Conservation (phyloP, 345 rosid species). For the Excoecaria cochinchinensis region DNA sequence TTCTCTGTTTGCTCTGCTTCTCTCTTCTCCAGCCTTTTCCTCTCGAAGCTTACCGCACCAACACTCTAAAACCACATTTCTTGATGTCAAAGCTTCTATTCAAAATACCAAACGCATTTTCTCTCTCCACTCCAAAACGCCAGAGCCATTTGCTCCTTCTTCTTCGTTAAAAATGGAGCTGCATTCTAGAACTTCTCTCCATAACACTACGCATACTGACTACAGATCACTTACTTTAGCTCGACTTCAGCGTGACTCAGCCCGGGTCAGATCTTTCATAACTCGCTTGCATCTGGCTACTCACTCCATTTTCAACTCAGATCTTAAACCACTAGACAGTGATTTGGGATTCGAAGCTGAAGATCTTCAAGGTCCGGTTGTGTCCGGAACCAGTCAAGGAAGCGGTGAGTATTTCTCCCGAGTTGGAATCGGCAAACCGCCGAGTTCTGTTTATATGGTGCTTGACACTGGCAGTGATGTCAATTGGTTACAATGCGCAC, state of each 20-base stretch:
- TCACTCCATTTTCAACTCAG: slow-evolving; percentile 35
- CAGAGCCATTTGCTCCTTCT: slow-evolving; percentile 4
- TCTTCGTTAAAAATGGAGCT: slow-evolving; percentile 43
- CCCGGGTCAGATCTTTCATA: slow-evolving; percentile 55
- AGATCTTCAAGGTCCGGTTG: slow-evolving; percentile 50
- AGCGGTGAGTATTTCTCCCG: slow-evolving; percentile 96
- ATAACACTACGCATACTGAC: slow-evolving; percentile 39
- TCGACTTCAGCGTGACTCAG: slow-evolving; percentile 67
- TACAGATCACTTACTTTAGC: slow-evolving; percentile 62
- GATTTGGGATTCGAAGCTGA: slow-evolving; percentile 29
- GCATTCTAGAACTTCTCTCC: slow-evolving; percentile 48
- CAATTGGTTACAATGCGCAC: slow-evolving; percentile 87
- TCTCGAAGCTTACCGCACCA: slow-evolving; percentile 33
- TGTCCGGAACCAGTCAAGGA: slow-evolving; percentile 81
- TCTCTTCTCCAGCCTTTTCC: slow-evolving; percentile 17
- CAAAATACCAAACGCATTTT: slow-evolving; percentile 26
- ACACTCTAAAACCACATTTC: slow-evolving; percentile 25
- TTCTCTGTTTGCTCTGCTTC: slow-evolving; percentile 21
- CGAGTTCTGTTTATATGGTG: slow-evolving; percentile 67
- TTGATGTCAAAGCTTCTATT: slow-evolving; percentile 48
- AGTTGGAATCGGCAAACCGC: slow-evolving; percentile 73
- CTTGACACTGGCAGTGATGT: slow-evolving; percentile 89
- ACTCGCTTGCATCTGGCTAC: slow-evolving; percentile 55
- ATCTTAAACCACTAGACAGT: slow-evolving; percentile 48
- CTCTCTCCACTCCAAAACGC: slow-evolving; percentile 13